phyloP scores from a whole-genome alignment of 331 rosid species.

The Malus hybrid region DNA sequence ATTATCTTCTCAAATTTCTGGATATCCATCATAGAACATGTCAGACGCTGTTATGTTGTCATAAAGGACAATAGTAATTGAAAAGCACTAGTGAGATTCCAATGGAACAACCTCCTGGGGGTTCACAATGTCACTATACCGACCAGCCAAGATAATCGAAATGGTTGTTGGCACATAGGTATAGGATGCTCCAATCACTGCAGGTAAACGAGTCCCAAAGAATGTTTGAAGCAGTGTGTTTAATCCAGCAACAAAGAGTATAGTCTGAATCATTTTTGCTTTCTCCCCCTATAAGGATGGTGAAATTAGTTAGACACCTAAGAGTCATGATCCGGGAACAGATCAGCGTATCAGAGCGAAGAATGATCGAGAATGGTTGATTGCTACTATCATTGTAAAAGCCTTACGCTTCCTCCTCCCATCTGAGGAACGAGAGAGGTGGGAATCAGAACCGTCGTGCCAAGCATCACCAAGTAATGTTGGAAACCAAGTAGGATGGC shows the following conservation, averaged over 20 bases:
- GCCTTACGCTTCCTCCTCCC: constrained; percentile 98
- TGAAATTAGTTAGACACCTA: constrained; percentile 18
- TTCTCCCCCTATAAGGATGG: constrained; percentile 65
- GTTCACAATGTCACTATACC: constrained; percentile 70
- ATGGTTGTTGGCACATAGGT: constrained; percentile 86
- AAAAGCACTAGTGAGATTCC: constrained; percentile 1
- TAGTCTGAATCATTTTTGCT: constrained; percentile 90
- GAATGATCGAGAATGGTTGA: constrained; percentile 2
- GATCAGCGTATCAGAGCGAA: constrained; percentile 3
- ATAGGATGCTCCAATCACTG: constrained; percentile 88
- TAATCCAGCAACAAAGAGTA: constrained; percentile 80
- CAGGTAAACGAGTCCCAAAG: constrained; percentile 95
- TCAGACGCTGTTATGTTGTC: not conserved
- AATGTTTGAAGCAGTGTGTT: constrained; percentile 72
- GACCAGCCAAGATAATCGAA: constrained; percentile 84
- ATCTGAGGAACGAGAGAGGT: constrained; percentile 88
- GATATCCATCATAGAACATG: constrained; percentile 9
- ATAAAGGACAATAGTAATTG: not conserved
- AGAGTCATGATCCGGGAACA: not conserved
- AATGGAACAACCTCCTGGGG: constrained; percentile 67
- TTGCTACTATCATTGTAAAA: not conserved
- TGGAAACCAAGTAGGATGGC: constrained; percentile 97
- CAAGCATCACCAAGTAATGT: constrained; percentile 98
- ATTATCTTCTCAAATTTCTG: constrained; percentile 93
- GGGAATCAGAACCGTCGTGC: constrained; percentile 90